A percentile compares a stretch with the other conserved stretches of the same genome.
Conservation (phyloP, 1,284 basidiomycete species). For the Ceraceosorus bombacis region DNA sequence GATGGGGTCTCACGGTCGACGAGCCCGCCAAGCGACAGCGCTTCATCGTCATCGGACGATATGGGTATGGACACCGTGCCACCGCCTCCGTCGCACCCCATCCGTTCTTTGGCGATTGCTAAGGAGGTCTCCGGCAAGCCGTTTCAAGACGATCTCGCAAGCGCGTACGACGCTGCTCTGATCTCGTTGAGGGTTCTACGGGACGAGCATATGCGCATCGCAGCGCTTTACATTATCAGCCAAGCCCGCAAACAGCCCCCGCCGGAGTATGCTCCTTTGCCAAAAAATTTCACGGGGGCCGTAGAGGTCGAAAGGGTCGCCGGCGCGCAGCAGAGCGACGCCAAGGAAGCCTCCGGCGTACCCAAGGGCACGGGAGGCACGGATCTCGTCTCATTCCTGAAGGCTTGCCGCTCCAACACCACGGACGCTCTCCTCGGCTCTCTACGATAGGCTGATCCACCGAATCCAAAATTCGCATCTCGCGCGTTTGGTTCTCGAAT, state of each 20-base stretch:
- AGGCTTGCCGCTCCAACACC: constrained; percentile 39
- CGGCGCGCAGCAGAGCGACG: constrained; percentile 1
- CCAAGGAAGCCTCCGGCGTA: constrained; percentile 17
- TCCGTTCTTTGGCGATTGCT: constrained; percentile 31
- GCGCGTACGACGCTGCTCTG: constrained; percentile 64
- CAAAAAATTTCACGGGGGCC: constrained; percentile 20
- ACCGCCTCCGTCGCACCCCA: constrained; percentile 21
- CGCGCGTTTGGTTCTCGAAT: no score
- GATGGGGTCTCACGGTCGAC: constrained; percentile 20
- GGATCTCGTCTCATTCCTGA: constrained; percentile 37
- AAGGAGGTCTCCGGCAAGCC: constrained; percentile 14
- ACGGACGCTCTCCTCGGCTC: constrained; percentile 26
- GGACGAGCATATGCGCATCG: constrained; percentile 80
- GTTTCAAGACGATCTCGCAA: constrained; percentile 19
- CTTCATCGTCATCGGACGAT: background rate
- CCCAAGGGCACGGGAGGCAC: constrained; percentile 44
- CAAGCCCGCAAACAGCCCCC: constrained; percentile 34
- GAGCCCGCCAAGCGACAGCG: constrained; percentile 7
- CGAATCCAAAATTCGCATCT: no score
- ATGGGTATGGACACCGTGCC: background rate
- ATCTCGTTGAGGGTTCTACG: constrained; percentile 69
- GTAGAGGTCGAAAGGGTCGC: constrained; percentile 3
- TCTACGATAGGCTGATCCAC: no score
- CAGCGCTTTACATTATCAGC: constrained; percentile 62
- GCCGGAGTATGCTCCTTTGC: constrained; percentile 26